Evolutionary conservation across 1,284 basidiomycete genomes (phyloP).

Genomic region (Pseudozyma tsukubaensis): DNA sequence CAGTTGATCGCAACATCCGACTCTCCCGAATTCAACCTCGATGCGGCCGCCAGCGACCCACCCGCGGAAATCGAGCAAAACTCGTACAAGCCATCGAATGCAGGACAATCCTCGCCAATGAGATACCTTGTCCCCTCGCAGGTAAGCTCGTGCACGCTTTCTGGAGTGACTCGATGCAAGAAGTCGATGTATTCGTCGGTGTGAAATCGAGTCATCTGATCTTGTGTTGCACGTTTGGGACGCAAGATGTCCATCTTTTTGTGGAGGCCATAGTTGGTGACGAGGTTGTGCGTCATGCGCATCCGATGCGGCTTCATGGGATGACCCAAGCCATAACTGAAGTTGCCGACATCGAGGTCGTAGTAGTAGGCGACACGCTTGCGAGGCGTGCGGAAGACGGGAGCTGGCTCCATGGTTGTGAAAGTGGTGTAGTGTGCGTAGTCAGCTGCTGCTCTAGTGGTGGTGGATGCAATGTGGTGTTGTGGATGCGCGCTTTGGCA

Average conservation of each 20-base stretch:
- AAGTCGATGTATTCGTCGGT: slow-evolving; percentile 98
- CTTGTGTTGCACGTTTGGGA: slow-evolving; percentile 82
- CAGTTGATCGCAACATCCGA: slow-evolving; percentile 96
- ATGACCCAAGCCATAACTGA: slow-evolving; percentile 86
- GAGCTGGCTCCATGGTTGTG: slow-evolving; percentile 54
- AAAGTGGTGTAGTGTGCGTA: background rate
- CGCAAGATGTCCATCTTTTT: slow-evolving; percentile 88
- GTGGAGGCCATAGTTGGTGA: slow-evolving; percentile 89
- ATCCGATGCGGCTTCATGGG: slow-evolving; percentile 86
- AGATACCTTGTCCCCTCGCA: slow-evolving; percentile 74
- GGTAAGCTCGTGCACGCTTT: slow-evolving; percentile 73
- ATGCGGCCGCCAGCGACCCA: slow-evolving; percentile 82
- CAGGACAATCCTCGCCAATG: slow-evolving; percentile 90
- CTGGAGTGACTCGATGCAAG: slow-evolving; percentile 83
- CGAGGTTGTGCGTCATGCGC: slow-evolving; percentile 82
- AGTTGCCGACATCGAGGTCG: slow-evolving; percentile 78
- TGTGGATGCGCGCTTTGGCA: background rate
- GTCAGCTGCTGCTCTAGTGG: background rate
- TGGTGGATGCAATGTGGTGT: background rate
- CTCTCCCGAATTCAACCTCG: slow-evolving; percentile 81
- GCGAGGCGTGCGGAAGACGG: slow-evolving; percentile 50
- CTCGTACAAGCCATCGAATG: slow-evolving; percentile 95
- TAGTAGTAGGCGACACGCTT: slow-evolving; percentile 60
- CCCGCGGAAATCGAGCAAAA: slow-evolving; percentile 97
- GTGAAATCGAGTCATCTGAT: slow-evolving; percentile 91